Percentiles rank a stretch among this genome's conserved stretches.
Conservation (phyloP, 2,329 filamentous ascomycete genomes). For the Pseudogymnoascus verrucosus region DNA sequence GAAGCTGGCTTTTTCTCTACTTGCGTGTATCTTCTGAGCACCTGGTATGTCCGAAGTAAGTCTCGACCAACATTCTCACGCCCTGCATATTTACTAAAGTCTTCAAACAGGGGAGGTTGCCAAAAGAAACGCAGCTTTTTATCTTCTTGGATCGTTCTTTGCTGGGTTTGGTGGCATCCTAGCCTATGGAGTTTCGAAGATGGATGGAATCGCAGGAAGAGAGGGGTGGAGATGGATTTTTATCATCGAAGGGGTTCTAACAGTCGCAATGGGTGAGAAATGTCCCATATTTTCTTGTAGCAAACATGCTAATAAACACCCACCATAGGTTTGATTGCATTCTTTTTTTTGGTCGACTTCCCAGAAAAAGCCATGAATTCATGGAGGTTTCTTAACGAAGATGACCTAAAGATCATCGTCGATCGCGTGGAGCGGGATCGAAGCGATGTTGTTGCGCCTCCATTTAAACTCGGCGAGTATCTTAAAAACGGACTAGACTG, state of each 20-base stretch:
- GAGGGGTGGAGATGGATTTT: constrained; percentile 52
- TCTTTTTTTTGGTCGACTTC: constrained; percentile 53
- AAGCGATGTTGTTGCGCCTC: constrained; percentile 38
- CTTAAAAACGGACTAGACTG: constrained; percentile 40
- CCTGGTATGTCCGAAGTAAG: constrained; percentile 24
- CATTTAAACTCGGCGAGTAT: constrained; percentile 41
- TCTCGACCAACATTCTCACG: background rate
- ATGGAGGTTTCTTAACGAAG: constrained; percentile 38
- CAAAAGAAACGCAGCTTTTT: constrained; percentile 38
- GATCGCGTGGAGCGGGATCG: constrained; percentile 47
- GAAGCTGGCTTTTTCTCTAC: constrained; percentile 27
- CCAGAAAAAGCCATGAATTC: constrained; percentile 43
- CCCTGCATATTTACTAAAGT: background rate
- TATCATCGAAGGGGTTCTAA: constrained; percentile 26
- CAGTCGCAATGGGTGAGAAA: background rate
- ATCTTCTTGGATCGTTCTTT: constrained; percentile 39
- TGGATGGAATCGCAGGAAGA: constrained; percentile 41
- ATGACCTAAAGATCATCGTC: constrained; percentile 43
- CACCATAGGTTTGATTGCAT: constrained; percentile 31
- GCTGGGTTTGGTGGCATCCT: constrained; percentile 46
- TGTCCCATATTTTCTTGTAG: background rate
- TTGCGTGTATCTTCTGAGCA: constrained; percentile 25
- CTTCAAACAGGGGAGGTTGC: background rate
- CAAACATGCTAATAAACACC: background rate
- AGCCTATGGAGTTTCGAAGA: constrained; percentile 44